phyloP scores from a whole-genome alignment of 2,329 filamentous ascomycete species.

The Beauveria asiatica region DNA sequence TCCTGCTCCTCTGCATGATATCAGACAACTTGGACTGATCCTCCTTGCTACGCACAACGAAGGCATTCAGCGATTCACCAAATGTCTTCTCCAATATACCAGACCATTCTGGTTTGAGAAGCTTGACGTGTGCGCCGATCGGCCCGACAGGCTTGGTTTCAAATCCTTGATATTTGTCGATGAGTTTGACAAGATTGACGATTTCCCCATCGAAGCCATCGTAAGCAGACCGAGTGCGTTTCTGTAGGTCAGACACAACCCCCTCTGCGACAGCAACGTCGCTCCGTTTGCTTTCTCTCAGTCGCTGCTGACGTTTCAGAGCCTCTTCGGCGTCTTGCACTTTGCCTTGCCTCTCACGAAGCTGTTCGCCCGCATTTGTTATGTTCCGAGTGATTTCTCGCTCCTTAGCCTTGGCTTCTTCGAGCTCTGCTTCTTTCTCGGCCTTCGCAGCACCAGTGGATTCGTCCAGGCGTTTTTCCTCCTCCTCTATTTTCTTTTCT shows the following conservation, averaged over 20 bases:
- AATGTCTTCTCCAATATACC: slow-evolving; percentile 70
- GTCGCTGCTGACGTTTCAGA: slow-evolving; percentile 22
- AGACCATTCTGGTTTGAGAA: slow-evolving; percentile 76
- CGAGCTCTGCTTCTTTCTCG: slow-evolving; percentile 49
- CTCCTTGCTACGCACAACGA: slow-evolving; percentile 68
- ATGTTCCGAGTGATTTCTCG: slow-evolving; percentile 20
- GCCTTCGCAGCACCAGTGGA: slow-evolving; percentile 62
- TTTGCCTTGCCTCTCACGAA: slow-evolving; percentile 26
- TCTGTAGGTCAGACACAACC: slow-evolving; percentile 41
- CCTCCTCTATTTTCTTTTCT: slow-evolving; percentile 41
- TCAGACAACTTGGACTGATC: slow-evolving; percentile 63
- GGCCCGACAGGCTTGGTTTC: slow-evolving; percentile 70
- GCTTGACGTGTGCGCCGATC: slow-evolving; percentile 66
- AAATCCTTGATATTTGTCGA: slow-evolving; percentile 63
- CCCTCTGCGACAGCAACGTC: slow-evolving; percentile 47
- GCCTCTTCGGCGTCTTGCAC: slow-evolving; percentile 24
- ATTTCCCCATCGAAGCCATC: slow-evolving; percentile 58
- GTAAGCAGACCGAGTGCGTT: slow-evolving; percentile 47
- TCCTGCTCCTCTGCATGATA: slow-evolving; percentile 55
- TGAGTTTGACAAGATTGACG: slow-evolving; percentile 54
- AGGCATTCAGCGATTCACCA: slow-evolving; percentile 61
- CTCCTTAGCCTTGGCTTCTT: slow-evolving; percentile 21
- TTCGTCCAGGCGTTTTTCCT: slow-evolving; percentile 54
- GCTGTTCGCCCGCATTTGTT: slow-evolving; percentile 20
- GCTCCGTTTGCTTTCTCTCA: slow-evolving; percentile 35